phyloP scores from a whole-genome alignment of 164 flowering plant genomes.

The Kalanchoe fedtschenkoi region DNA sequence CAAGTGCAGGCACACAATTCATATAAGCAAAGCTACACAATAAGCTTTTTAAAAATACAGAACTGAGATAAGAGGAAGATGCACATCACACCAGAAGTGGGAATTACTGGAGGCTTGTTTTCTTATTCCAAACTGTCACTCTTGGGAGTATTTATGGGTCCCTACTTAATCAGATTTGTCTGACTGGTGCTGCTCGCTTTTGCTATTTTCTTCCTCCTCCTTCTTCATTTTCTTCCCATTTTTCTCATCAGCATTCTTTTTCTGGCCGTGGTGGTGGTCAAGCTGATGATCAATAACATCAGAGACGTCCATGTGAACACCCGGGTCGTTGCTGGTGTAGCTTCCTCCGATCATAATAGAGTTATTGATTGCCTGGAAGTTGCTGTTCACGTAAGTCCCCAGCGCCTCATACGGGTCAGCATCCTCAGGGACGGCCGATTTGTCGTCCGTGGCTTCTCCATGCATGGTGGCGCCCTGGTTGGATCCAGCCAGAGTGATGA shows the following conservation, averaged over 20 bases:
- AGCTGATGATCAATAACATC: conserved; percentile 18
- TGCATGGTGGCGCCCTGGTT: conserved; percentile 67
- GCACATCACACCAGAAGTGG: too few relatives aligned
- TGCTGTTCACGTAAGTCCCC: conserved; percentile 56
- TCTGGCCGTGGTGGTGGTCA: not conserved
- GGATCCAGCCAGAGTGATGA: conserved; percentile 64
- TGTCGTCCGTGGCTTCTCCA: conserved; percentile 32
- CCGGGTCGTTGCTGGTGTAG: conserved; percentile 61
- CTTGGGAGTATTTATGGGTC: too few relatives aligned
- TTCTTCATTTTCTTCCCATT: conserved; percentile 5
- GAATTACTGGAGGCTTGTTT: too few relatives aligned
- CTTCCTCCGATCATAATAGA: conserved; percentile 62
- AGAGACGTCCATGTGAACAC: conserved; percentile 54
- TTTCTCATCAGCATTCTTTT: conserved; percentile 11
- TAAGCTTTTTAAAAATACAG: too few relatives aligned
- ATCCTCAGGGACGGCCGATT: conserved; percentile 12
- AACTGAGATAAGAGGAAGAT: too few relatives aligned
- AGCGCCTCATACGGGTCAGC: conserved; percentile 16
- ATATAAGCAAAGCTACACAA: too few relatives aligned
- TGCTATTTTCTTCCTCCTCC: too few relatives aligned
- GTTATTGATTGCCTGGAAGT: conserved; percentile 72
- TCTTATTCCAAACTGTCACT: too few relatives aligned
- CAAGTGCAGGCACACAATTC: too few relatives aligned
- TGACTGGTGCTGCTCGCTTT: not conserved
- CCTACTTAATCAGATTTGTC: not conserved